Conservation (phyloP, 2,329 filamentous ascomycete species). For the Cadophora sp. region DNA sequence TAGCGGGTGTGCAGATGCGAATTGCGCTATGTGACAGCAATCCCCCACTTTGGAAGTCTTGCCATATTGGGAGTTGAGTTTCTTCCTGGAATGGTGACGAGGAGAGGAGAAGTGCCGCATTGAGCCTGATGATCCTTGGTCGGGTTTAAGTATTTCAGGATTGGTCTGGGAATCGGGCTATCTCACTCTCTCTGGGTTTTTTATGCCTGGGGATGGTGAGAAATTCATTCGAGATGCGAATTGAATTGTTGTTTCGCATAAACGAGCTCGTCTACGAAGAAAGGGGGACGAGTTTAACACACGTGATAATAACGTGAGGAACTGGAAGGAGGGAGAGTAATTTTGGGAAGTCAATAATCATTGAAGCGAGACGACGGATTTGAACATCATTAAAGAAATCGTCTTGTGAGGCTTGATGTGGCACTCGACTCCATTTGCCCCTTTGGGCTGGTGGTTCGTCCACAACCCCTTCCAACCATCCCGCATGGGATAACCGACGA, state of each 20-base stretch:
- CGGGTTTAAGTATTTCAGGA: not conserved
- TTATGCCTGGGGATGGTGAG: too few relatives aligned
- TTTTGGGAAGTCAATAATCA: too few relatives aligned
- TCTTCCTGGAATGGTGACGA: not conserved
- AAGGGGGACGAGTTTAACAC: not conserved
- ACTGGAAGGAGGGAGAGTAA: too few relatives aligned
- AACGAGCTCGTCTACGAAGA: not conserved
- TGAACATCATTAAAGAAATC: too few relatives aligned
- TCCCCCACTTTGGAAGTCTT: not conserved
- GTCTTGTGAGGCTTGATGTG: not conserved
- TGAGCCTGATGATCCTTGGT: slow-evolving; percentile 3
- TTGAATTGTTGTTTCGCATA: not conserved
- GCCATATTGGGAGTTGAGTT: not conserved
- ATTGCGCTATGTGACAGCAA: not conserved
- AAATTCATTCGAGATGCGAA: too few relatives aligned
- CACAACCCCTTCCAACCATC: too few relatives aligned
- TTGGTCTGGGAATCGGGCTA: not conserved
- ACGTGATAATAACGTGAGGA: not conserved
- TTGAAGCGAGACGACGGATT: too few relatives aligned
- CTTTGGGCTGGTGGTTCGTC: not conserved
- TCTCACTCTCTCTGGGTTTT: too few relatives aligned
- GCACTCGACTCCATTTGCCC: not conserved
- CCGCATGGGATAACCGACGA: too few relatives aligned
- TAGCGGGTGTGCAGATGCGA: not conserved
- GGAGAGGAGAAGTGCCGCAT: not conserved